These are phyloP conservation scores for Clausena lansium DNA, from an alignment of 345 rosid species.

Conservation along the genomic window DNA sequence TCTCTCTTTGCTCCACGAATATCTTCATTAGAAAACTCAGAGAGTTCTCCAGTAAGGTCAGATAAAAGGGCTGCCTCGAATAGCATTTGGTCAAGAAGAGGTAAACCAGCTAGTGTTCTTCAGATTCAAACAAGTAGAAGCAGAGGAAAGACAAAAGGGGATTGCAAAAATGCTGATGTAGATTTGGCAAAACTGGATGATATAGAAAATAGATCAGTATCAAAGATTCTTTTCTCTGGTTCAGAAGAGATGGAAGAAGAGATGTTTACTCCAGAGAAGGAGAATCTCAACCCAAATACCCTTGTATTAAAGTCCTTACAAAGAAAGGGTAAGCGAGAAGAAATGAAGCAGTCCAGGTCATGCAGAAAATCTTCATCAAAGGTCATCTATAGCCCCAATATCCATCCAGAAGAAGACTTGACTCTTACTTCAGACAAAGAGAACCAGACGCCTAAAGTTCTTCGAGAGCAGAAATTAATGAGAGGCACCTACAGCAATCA, in stretches of 20 bases:
- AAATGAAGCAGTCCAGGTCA: slow-evolving; percentile 29
- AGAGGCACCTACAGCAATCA: slow-evolving; percentile 23
- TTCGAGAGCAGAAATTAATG: slow-evolving; percentile 33
- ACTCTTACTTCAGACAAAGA: slow-evolving; percentile 43
- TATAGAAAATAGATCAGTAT: slow-evolving; percentile 25
- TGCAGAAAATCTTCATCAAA: slow-evolving; percentile 35
- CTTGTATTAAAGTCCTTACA: slow-evolving; percentile 44
- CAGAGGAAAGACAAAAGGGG: slow-evolving; percentile 32
- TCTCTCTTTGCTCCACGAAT: slow-evolving; percentile 26
- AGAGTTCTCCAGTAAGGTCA: slow-evolving; percentile 26
- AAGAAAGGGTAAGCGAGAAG: slow-evolving; percentile 43
- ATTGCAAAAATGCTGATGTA: slow-evolving; percentile 25
- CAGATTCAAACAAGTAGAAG: slow-evolving; percentile 57
- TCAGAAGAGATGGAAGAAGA: slow-evolving; percentile 53
- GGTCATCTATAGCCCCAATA: slow-evolving; percentile 26
- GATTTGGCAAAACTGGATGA: slow-evolving; percentile 28
- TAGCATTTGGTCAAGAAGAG: slow-evolving; percentile 80
- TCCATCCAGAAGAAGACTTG: slow-evolving; percentile 31
- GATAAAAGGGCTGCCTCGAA: slow-evolving; percentile 31
- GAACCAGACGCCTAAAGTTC: slow-evolving; percentile 39
- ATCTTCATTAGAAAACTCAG: slow-evolving; percentile 36
- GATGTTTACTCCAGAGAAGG: slow-evolving; percentile 69
- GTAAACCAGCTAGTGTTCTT: slow-evolving; percentile 55
- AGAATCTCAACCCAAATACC: slow-evolving; percentile 70
- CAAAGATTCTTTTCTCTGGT: slow-evolving; percentile 28